A percentile compares a stretch with the other conserved stretches of the same genome.
Conservation (phyloP, 2,329 filamentous ascomycete genomes). For the Leptographium procerum region DNA sequence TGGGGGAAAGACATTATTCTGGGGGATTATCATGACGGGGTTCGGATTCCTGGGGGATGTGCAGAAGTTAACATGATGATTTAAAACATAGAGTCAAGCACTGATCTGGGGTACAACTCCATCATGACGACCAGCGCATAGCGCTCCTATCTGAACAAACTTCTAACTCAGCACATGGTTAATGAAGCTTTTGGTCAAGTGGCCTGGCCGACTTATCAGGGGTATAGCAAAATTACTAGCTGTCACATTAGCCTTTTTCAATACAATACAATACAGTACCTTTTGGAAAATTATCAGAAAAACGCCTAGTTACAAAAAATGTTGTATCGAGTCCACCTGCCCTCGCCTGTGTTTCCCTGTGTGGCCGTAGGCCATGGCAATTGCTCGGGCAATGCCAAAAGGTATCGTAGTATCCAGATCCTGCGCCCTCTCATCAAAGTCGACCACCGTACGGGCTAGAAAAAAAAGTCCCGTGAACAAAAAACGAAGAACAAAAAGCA, state of each 20-base stretch:
- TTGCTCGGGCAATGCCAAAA: too few relatives aligned
- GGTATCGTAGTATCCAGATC: too few relatives aligned
- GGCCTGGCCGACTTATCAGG: not conserved
- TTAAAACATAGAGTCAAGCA: constrained; percentile 98
- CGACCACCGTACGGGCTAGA: too few relatives aligned
- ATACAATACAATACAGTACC: too few relatives aligned
- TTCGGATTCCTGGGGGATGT: not conserved
- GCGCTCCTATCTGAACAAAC: constrained; percentile 29
- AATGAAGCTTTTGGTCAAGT: constrained; percentile 7
- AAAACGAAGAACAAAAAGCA: not conserved
- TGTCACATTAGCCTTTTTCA: too few relatives aligned
- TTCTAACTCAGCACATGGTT: constrained; percentile 7
- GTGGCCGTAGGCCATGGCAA: too few relatives aligned
- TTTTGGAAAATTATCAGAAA: too few relatives aligned
- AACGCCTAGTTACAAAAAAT: too few relatives aligned
- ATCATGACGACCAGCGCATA: constrained; percentile 28
- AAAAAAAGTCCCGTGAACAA: not conserved
- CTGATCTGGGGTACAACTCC: constrained; percentile 49
- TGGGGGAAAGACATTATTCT: not conserved
- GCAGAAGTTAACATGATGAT: constrained; percentile 73
- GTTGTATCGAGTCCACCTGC: too few relatives aligned
- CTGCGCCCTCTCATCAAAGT: not conserved
- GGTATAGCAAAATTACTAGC: too few relatives aligned
- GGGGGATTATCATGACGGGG: not conserved
- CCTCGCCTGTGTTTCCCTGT: too few relatives aligned